Evolutionary conservation across 208 protist species (phyloP), one percentile per base, ranked within the genome.

Genomic region (Trypanosoma avium): DNA sequence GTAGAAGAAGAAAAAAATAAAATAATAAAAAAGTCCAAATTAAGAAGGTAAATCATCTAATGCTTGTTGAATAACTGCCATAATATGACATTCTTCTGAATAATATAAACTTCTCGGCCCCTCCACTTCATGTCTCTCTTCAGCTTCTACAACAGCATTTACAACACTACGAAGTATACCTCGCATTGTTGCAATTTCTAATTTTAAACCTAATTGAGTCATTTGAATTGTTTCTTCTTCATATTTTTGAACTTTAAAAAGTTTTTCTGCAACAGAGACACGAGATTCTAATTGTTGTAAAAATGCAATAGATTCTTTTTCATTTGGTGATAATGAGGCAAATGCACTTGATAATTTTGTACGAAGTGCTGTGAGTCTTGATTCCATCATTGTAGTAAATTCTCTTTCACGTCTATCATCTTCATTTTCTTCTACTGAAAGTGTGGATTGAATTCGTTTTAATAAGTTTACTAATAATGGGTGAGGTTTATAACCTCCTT

Each of bases 201-300:
- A 58, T 29, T 67, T 65, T 5, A 95, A 40, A 5, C 72, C 73
- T 10, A 66, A 33, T 17, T 90, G 72, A 15, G 85, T 77, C 10
- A 70, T 70, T 61, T 84, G 76, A n/a, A 92, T 67, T 7, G 88
- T 92, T 48, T 81, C 75, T 40, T 88, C 70, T 57, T 95, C 88
- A 53, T 80, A 73, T 4, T 63, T 72, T 70, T 86, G 66, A 42
- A 86, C 76, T n/a, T 69, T 22, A 54, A 79, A 83, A 12, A 92
- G 79, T 13, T 66, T 76, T 35, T 74, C 40, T n/a, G 85, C 85
- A 4, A 62, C 70, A 17, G 47, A 50, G 10, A 84, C 46, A 4
- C 85, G 77, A 24, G 64, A 45, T 61, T 77, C 57, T 49, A 94
- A 60, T 15, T 77, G 55, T 19, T 62, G 61, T 7, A 90, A 32